phyloP scores from a whole-genome alignment of 2,329 filamentous ascomycete genomes.

The Clarireedia homoeocarpa region DNA sequence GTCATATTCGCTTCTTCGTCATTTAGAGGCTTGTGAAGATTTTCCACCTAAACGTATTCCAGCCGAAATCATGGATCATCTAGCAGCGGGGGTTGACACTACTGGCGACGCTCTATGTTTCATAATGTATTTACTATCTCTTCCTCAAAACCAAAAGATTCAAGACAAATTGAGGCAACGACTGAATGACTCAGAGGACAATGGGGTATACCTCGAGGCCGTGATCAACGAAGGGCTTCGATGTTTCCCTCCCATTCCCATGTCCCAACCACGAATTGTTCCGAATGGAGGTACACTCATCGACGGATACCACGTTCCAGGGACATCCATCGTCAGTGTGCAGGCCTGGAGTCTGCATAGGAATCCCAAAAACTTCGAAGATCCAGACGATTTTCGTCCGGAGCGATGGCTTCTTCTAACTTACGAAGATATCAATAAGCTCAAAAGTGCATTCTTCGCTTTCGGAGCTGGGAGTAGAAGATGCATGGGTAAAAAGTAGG shows the following conservation, averaged over 20 bases:
- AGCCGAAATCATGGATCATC: slow-evolving; percentile 63
- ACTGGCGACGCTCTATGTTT: slow-evolving; percentile 64
- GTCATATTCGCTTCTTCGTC: slow-evolving; percentile 47
- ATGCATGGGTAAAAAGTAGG: slow-evolving; percentile 61
- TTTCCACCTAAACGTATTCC: slow-evolving; percentile 43
- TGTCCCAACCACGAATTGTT: slow-evolving; percentile 56
- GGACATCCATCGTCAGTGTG: slow-evolving; percentile 48
- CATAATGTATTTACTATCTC: slow-evolving; percentile 63
- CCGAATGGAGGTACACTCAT: slow-evolving; percentile 46
- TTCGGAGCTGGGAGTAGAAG: slow-evolving; percentile 59
- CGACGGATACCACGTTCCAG: slow-evolving; percentile 47
- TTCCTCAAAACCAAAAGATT: slow-evolving; percentile 42
- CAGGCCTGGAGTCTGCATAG: slow-evolving; percentile 55
- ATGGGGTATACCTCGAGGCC: slow-evolving; percentile 53
- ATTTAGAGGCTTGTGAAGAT: slow-evolving; percentile 44
- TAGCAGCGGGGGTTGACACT: slow-evolving; percentile 64
- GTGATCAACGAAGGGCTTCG: slow-evolving; percentile 55
- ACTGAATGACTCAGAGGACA: slow-evolving; percentile 33
- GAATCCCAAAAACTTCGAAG: slow-evolving; percentile 61
- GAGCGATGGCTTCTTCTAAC: slow-evolving; percentile 73
- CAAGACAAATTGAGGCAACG: slow-evolving; percentile 40
- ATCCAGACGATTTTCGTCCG: slow-evolving; percentile 70
- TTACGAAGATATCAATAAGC: slow-evolving; percentile 67
- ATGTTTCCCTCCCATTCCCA: slow-evolving; percentile 57
- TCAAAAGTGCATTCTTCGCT: slow-evolving; percentile 54